Base-by-base conservation (phyloP, 2,329 filamentous ascomycete species). In the Teratosphaeria nubilosa region DNA sequence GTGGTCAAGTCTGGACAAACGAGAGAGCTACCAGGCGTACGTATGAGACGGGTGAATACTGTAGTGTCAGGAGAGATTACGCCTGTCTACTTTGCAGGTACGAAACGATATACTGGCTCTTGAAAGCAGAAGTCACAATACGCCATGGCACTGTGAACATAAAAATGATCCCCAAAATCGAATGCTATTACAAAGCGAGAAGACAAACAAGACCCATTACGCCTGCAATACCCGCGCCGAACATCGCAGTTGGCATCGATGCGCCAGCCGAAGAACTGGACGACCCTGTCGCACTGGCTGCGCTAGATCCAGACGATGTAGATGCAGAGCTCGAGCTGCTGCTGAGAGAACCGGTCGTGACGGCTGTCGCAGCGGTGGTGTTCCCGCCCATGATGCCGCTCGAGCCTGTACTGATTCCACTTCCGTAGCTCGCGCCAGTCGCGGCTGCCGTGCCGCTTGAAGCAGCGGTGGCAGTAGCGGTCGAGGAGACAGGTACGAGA, bases 171-270 rank as follows among this genome's bases (percentile, higher is more conserved):
- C 45, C 45, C 25, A 51, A 13, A 32, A 6, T 25, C 41, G 34
- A 22, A 32, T 27, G 16, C 30, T 31, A 63, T 69, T 73, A 78
- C 60, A 78, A 62, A 53, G 71, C 74, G 57, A 78, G 66, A 63
- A 77, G 69, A 63, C 73, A 75, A 34, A 77, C 58, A 53, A 78
- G 63, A 62, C 73, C 75, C 34, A 77, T 57, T 54, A 76, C 64
- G 56, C 74, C 76, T 57, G 71, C 73, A 30, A 77, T 55, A 53
- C 74, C 72, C 24, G 70, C 71, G 56, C 74, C 74, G 31, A 74
- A 58, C 24, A 74, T 66, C 51, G 69, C 72, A 48, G 72, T 71
- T 3, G 74, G 73, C 52, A 72, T 58, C 31, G 72, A 62, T 5
- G 73, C 73, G 56, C 60, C 59, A 51, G 51, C 58, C 1, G 54